Evolutionary conservation across 78 protist genomes (phyloP).

Genomic region (Protostelium mycophagum): DNA sequence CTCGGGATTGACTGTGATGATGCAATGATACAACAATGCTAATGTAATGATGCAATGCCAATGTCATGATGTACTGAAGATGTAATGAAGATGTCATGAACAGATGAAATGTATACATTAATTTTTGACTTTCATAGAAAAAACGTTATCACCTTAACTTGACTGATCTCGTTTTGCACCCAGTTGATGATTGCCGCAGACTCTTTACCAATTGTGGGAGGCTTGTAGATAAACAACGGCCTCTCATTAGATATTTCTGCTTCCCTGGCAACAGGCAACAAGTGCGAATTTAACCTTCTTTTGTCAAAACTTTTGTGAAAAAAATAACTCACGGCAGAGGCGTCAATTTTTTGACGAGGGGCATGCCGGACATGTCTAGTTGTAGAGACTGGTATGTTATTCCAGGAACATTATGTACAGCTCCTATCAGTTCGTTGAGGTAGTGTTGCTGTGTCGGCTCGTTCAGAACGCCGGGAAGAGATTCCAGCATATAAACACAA

Average conservation of each 20-base stretch:
- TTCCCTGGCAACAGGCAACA: neutral
- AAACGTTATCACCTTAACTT: too few relatives aligned
- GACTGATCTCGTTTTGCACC: neutral
- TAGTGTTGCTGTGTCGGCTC: neutral
- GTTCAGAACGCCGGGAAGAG: neutral
- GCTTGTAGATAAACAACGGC: neutral
- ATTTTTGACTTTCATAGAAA: too few relatives aligned
- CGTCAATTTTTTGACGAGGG: neutral
- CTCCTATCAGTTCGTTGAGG: neutral
- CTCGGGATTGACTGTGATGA: too few relatives aligned
- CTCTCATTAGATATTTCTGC: neutral
- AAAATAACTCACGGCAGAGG: neutral
- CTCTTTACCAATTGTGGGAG: neutral
- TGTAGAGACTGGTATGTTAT: neutral
- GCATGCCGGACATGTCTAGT: neutral
- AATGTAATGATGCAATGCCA: too few relatives aligned
- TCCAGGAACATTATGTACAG: neutral
- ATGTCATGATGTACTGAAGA: too few relatives aligned
- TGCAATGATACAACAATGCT: too few relatives aligned
- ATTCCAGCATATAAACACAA: neutral
- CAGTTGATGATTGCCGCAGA: neutral
- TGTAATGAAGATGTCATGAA: too few relatives aligned
- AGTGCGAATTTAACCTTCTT: neutral
- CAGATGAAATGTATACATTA: too few relatives aligned
- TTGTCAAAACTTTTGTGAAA: neutral